Percentiles rank a stretch among this genome's conserved stretches.
phyloP scores from a whole-genome alignment of 1,284 basidiomycete genomes.

The Mycena citricolor region DNA sequence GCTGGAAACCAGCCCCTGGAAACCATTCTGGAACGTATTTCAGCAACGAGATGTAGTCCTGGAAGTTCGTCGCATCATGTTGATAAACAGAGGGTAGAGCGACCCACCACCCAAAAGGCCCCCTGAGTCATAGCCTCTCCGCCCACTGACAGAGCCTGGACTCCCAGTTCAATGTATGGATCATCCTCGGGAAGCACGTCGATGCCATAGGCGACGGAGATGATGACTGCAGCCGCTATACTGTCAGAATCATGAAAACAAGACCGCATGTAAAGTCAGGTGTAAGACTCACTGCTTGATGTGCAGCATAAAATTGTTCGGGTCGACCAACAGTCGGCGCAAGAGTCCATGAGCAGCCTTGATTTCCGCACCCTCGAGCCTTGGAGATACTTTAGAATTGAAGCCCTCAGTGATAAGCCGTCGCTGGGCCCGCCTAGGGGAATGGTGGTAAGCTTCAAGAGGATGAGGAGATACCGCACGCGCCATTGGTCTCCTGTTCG shows the following conservation, averaged over 20 bases:
- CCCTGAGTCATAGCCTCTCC: not conserved
- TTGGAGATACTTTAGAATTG: not conserved
- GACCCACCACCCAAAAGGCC: constrained; percentile 2
- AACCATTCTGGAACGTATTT: constrained; percentile 8
- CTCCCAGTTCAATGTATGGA: constrained; percentile 11
- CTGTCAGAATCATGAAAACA: not conserved
- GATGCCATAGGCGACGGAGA: constrained; percentile 18
- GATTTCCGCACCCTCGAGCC: not conserved
- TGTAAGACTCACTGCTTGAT: constrained; percentile 10
- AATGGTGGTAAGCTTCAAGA: not conserved
- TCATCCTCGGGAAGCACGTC: constrained; percentile 14
- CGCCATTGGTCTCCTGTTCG: too few species aligned
- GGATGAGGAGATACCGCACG: too few species aligned
- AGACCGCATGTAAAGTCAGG: not conserved
- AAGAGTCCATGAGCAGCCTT: constrained; percentile 8
- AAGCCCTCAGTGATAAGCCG: not conserved
- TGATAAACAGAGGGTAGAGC: not conserved
- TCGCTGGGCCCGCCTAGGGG: constrained; percentile 6
- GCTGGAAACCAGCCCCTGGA: constrained; percentile 6
- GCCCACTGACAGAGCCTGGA: constrained; percentile 1
- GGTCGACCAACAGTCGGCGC: constrained; percentile 8
- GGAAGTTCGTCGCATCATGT: not conserved
- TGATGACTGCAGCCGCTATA: constrained; percentile 13
- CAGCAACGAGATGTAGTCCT: constrained; percentile 2
- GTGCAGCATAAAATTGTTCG: constrained; percentile 5